Conservation (phyloP, 2,329 filamentous ascomycete genomes). For the Arthrinium phaeospermum region DNA sequence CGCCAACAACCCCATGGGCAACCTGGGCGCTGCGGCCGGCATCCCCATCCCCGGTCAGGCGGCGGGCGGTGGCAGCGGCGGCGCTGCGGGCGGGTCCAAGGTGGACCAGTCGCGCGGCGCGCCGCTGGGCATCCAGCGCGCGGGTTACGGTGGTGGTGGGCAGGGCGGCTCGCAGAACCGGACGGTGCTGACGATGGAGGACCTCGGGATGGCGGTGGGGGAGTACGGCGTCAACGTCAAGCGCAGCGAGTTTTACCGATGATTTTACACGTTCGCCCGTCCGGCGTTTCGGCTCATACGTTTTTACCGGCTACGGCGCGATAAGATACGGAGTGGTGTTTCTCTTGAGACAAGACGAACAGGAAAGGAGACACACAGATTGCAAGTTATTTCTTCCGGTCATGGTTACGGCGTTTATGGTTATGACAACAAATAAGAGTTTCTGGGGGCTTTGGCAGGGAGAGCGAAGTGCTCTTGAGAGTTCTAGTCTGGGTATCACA, state of each 20-base stretch:
- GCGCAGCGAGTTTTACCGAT: constrained; percentile 95
- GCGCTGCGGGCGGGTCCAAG: constrained; percentile 63
- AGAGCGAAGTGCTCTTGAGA: not conserved
- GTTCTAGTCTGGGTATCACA: not conserved
- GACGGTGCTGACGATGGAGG: constrained; percentile 98
- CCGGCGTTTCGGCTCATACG: not conserved
- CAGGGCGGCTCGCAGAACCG: constrained; percentile 87
- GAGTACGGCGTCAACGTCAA: constrained; percentile 99
- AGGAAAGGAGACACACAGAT: constrained; percentile 20
- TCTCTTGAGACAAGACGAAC: not conserved
- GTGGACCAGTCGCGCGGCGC: constrained; percentile 60
- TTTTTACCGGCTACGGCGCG: not conserved
- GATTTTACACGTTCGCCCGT: too few species aligned
- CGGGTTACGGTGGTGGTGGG: constrained; percentile 85
- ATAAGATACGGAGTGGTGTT: not conserved
- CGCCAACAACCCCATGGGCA: constrained; percentile 90
- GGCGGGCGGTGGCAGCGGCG: constrained; percentile 66
- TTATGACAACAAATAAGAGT: not conserved
- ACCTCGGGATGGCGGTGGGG: constrained; percentile 94
- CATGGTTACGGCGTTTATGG: constrained; percentile 15
- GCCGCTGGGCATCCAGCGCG: constrained; percentile 74
- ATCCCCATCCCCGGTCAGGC: constrained; percentile 69
- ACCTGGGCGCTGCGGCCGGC: constrained; percentile 76
- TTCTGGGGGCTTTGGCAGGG: not conserved
- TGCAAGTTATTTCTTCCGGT: not conserved